Evolutionary conservation across 2,329 filamentous ascomycete species (phyloP).

Genomic region (Didymella lethalis): DNA sequence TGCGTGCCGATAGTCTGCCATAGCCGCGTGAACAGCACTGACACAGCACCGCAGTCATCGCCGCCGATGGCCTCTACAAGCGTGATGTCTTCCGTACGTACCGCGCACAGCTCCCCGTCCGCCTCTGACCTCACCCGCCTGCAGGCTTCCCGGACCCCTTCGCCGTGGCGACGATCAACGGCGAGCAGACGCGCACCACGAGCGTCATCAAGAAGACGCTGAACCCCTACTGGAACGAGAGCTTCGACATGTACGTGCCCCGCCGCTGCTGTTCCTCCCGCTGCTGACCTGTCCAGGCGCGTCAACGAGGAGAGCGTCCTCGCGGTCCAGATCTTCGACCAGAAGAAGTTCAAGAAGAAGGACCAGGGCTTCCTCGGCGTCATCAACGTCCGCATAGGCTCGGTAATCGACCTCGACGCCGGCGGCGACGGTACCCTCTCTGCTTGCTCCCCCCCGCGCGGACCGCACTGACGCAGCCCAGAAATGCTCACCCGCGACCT

Average conservation of each 20-base stretch:
- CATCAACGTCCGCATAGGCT: conserved; percentile 94
- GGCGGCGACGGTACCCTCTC: conserved; percentile 81
- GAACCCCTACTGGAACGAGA: conserved; percentile 99
- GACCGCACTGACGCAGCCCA: conserved; percentile 38
- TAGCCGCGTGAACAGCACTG: conserved; percentile 27
- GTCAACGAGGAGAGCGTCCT: conserved; percentile 96
- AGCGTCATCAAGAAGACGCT: conserved; percentile 95
- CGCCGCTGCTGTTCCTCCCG: conserved; percentile 6
- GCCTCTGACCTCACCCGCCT: conserved; percentile 39
- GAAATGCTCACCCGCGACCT: conserved; percentile 98
- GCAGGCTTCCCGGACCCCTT: conserved; percentile 97
- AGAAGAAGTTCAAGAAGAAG: conserved; percentile 99
- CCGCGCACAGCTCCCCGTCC: not conserved
- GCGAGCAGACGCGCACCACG: conserved; percentile 98
- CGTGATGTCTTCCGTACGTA: conserved; percentile 96
- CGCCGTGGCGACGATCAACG: conserved; percentile 94
- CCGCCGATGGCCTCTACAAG: conserved; percentile 97
- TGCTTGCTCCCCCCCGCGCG: conserved; percentile 4
- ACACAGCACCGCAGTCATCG: conserved; percentile 75
- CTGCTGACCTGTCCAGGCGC: conserved; percentile 64
- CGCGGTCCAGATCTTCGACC: conserved; percentile 97
- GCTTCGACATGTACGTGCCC: conserved; percentile 87
- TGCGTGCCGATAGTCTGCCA: conserved; percentile 57
- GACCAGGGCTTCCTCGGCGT: conserved; percentile 98
- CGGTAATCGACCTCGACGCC: conserved; percentile 88